Percentiles rank a stretch among this genome's conserved stretches.
Conservation (phyloP, 139 green algal species). For the Chlamydomonas schloesseri region DNA sequence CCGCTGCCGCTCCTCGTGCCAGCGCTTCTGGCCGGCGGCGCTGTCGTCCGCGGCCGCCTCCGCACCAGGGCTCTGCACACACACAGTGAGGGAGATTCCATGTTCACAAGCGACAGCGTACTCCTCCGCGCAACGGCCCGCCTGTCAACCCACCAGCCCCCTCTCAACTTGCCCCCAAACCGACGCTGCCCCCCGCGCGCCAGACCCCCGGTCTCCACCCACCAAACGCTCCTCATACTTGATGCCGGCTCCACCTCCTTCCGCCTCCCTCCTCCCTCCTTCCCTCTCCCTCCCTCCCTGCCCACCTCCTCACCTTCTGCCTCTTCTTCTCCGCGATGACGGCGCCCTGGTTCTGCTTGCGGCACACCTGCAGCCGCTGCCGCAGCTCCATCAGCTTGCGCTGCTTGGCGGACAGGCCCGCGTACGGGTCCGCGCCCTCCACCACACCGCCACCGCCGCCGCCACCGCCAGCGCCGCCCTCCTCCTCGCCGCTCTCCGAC, state of each 20-base stretch:
- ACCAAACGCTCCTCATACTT: no score
- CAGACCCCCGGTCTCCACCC: no score
- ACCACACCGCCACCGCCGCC: not conserved
- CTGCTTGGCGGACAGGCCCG: slow-evolving; percentile 78
- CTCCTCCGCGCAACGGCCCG: no score
- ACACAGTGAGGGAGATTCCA: no score
- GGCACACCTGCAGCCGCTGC: slow-evolving; percentile 81
- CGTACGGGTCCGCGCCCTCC: slow-evolving; percentile 68
- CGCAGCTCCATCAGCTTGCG: slow-evolving; percentile 89
- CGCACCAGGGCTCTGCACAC: not conserved
- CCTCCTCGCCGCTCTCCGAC: slow-evolving; percentile 39
- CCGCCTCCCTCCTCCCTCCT: no score
- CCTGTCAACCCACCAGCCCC: no score
- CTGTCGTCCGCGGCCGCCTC: slow-evolving; percentile 22
- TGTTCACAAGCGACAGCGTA: no score
- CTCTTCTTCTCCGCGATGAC: slow-evolving; percentile 90
- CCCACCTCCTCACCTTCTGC: slow-evolving; percentile 51
- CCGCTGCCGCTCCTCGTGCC: slow-evolving; percentile 90
- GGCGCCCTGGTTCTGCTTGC: slow-evolving; percentile 92
- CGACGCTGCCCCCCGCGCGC: no score
- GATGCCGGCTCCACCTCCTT: no score
- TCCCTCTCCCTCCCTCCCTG: no score
- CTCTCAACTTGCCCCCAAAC: no score
- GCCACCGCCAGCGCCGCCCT: not conserved
- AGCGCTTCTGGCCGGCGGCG: slow-evolving; percentile 66